A percentile compares a stretch with the other conserved stretches of the same genome.
These are phyloP conservation scores for Colletotrichum noveboracense DNA, from an alignment of 2,329 filamentous ascomycete species.

Conservation along the genomic window DNA sequence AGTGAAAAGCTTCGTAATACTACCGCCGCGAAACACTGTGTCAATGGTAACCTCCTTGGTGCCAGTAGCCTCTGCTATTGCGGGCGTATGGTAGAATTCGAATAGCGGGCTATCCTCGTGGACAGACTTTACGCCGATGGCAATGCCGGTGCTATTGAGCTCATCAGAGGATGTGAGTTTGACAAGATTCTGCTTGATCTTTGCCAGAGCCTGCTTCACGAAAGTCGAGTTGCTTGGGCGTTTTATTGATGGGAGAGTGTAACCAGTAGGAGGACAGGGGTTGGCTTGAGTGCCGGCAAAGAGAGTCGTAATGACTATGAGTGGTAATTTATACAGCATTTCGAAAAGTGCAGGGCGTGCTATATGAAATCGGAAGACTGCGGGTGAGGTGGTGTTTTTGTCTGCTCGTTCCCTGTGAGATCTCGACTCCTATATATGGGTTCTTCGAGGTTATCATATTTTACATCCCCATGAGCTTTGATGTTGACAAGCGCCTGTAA, in stretches of 20 bases:
- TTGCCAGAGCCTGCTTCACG: neutral
- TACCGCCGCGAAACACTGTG: conserved; percentile 47
- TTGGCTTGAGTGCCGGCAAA: neutral
- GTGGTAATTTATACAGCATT: neutral
- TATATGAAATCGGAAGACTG: neutral
- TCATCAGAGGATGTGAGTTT: conserved; percentile 7
- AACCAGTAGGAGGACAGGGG: neutral
- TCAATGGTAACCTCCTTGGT: conserved; percentile 37
- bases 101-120: conserved; percentile 42
- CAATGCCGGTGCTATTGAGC: conserved; percentile 38
- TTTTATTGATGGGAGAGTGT: neutral
- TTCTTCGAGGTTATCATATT: neutral
- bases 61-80: conserved; percentile 20
- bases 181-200: neutral
- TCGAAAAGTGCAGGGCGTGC: neutral
- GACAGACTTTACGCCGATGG: conserved; percentile 46
- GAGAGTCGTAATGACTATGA: neutral
- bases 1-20: conserved; percentile 47
- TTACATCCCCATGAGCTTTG: neutral
- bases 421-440: neutral
- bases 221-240: neutral
- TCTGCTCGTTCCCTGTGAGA: neutral
- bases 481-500: neutral
- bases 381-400: neutral
- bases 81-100: conserved; percentile 45